A percentile compares a stretch with the other conserved stretches of the same genome.
Conservation (phyloP, 176 grass and related monocot genomes). For the Avena atlantica region DNA sequence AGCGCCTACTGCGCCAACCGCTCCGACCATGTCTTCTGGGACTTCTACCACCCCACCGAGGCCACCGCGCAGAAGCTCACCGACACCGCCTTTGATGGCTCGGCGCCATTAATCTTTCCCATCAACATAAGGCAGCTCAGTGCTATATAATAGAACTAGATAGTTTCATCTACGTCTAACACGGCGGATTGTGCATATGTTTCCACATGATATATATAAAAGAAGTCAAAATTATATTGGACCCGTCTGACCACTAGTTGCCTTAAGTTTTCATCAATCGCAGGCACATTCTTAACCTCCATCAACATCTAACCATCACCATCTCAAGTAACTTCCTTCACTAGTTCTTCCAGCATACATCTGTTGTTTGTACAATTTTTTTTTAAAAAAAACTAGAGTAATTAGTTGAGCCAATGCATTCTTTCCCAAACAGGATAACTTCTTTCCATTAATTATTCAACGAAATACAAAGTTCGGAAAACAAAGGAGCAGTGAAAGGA, state of each 20-base stretch:
- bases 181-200: neutral
- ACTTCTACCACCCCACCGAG: conserved; percentile 83
- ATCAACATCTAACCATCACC: too few relatives aligned
- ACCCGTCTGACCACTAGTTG: neutral
- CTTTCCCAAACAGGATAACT: too few relatives aligned
- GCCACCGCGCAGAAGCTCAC: conserved; percentile 57
- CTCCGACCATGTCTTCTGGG: conserved; percentile 72
- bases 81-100: neutral
- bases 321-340: too few relatives aligned
- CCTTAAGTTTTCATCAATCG: too few relatives aligned
- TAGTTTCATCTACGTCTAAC: neutral
- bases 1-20: conserved; percentile 71
- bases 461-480: too few relatives aligned
- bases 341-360: too few relatives aligned
- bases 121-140: conserved; percentile 65
- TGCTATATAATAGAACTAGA: neutral
- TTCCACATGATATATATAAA: neutral
- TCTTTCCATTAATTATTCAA: too few relatives aligned
- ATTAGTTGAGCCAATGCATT: too few relatives aligned
- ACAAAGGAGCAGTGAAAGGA: too few relatives aligned
- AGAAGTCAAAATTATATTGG: neutral
- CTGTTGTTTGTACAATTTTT: too few relatives aligned
- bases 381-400: too few relatives aligned
- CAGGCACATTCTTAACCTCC: too few relatives aligned
- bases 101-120: conserved; percentile 50